Evolutionary conservation across 345 rosid genomes (phyloP), one percentile per base, ranked within the genome.

Genomic region (Stellera chamaejasme): DNA sequence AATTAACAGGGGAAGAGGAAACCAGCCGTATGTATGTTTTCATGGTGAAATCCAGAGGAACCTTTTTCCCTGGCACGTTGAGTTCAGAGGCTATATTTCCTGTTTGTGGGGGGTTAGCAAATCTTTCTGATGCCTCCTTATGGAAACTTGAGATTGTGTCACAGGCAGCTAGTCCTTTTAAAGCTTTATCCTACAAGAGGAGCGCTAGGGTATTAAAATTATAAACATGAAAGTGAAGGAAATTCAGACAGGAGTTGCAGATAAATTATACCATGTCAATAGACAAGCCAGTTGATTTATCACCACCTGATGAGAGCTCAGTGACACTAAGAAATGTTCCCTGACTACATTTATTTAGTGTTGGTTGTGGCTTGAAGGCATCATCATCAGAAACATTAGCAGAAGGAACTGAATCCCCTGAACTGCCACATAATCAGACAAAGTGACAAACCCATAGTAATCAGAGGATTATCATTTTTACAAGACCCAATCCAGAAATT

Each of bases 21-120:
- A 76, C 72, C 67, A 93, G 66, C 41, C 79, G 76, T 69, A 80
- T 69, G 62, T 57, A 73, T 27, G 90, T 89, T 79, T 93, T 93
- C 87, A 93, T 50, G 66, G 97, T 84, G 62, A 87, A 76, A 72
- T 93, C 99, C 44, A 89, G 70, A 50, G 99, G 99, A 69, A 75
- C 77, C 69, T 75, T 83, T 64, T 58, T 66, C 60, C 92, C 83
- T 56, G 80, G 54, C 49, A 85, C 19, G 44, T 67, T 64, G 64
- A 72, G 82, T 62, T 89, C 91, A 39, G 78, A 76, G 53, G 75
- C 49, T 50, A 83, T 71, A 50, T 60, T 72, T 45, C 73, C 81
- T 59, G 66, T 52, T 25, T 68, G 53, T 11, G 69, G 51, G 65
- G 76, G 63, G 52, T 76, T 66, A 62, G 59, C 77, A 59, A 62